phyloP scores from a whole-genome alignment of 179 eudicot genomes.

The Carnegiea gigantea region DNA sequence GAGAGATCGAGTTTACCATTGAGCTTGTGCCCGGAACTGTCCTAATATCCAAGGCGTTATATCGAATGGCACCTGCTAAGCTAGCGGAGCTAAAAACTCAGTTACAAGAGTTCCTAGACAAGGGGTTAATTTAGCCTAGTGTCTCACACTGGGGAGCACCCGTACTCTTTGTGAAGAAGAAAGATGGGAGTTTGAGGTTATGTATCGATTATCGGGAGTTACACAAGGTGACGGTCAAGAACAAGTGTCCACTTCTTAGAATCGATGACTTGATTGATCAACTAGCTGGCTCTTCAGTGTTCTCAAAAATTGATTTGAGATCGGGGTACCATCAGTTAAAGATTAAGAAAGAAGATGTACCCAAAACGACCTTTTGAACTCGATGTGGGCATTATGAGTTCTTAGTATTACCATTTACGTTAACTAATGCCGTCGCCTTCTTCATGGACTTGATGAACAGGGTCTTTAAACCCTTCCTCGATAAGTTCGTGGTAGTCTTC shows the following conservation, averaged over 20 bases:
- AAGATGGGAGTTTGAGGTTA: background rate
- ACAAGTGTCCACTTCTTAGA: background rate
- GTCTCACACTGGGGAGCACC: background rate
- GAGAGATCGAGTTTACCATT: background rate
- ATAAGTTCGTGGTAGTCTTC: too few relatives aligned
- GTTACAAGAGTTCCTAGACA: background rate
- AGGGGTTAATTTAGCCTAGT: background rate
- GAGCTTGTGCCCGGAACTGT: background rate
- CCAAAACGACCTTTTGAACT: too few relatives aligned
- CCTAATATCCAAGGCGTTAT: background rate
- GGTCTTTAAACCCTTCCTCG: too few relatives aligned
- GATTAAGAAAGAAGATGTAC: too few relatives aligned
- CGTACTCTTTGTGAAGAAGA: background rate
- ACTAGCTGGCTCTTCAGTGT: background rate
- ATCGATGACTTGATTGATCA: background rate
- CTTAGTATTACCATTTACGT: too few relatives aligned
- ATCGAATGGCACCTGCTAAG: background rate
- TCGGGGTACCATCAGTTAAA: too few relatives aligned
- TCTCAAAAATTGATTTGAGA: background rate
- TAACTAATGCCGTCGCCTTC: too few relatives aligned
- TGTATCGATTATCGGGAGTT: background rate
- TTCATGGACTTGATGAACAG: too few relatives aligned
- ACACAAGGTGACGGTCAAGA: background rate
- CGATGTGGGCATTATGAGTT: too few relatives aligned
- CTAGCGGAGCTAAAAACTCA: background rate